Evolutionary conservation across 306 rosid genomes (phyloP), one percentile per base, ranked within the genome.

Genomic region (Phaseolus lunatus): DNA sequence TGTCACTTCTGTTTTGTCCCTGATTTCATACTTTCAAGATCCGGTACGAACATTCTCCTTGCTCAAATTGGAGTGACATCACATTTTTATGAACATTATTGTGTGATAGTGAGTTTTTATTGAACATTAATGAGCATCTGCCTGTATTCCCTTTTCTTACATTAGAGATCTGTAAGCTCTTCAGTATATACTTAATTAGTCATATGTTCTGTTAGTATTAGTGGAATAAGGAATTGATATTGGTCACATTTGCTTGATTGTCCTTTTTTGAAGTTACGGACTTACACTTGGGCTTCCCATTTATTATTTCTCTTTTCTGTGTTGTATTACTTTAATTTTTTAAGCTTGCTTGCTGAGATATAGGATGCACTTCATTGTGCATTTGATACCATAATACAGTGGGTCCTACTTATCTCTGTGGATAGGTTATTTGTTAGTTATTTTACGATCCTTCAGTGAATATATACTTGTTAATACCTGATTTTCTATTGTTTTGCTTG

Each of bases 21-120:
- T 92, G 73, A 80, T 92, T 84, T 90, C 97, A 58, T 90, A 87
- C 87, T 86, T 82, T 70, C 90, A 64, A 33, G 88, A 89, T 82
- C 90, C 88, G 66, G 98, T 95, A 95, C 77, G 93, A 71, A 72
- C 71, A 80, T 82, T 73, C 62, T 67, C 83, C 71, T 54, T 70
- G 15, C 62, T 84, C 57, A 47, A 47, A 63, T 27, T 72, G 31
- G 53, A 70, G 58, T 49, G 33, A 52, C 23, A 45, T 52, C 33
- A 41, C 52, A 61, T 77, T 68, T 76, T 35, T 48, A 33, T 48
- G 39, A 80, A 39, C 70, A 5, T 59, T 63, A n/a, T 69, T 62
- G 18, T 62, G 20, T 50, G 19, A 24, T 49, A 4, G 14, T 66
- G 59, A 50, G 68, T 48, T 58, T 73, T 64, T 54, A 50, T 79